Evolutionary conservation across 2,329 filamentous ascomycete species (phyloP).

Genomic region (Hymenoscyphus scutula): DNA sequence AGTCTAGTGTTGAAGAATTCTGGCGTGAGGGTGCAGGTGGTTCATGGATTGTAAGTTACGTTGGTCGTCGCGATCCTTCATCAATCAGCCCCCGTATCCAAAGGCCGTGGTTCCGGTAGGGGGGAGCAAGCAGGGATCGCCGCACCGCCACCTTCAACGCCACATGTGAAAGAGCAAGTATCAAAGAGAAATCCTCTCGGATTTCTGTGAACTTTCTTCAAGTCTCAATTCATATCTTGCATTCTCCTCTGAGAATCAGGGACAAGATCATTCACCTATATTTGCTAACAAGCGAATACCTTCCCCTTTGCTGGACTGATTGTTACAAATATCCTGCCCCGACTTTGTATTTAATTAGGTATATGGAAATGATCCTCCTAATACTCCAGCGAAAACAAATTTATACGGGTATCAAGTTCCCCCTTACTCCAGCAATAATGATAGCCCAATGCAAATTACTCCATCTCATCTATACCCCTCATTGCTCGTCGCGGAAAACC

Average conservation of each 20-base stretch:
- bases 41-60: background rate
- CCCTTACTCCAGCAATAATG: slow-evolving; percentile 10
- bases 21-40: background rate
- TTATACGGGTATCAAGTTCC: slow-evolving; percentile 1
- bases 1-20: background rate
- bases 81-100: slow-evolving; percentile 7
- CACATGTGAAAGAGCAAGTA: background rate
- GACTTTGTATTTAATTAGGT: background rate
- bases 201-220: background rate
- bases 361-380: background rate
- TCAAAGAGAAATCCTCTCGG: background rate
- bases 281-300: background rate
- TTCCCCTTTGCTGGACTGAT: background rate
- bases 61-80: slow-evolving; percentile 24
- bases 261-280: background rate
- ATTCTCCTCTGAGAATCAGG: background rate
- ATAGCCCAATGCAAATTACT: background rate
- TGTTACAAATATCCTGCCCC: background rate
- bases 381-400: slow-evolving; percentile 1
- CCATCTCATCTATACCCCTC: background rate
- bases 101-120: slow-evolving; percentile 14
- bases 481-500: slow-evolving; percentile 73
- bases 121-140: background rate
- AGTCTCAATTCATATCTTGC: background rate
- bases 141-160: background rate